Evolutionary conservation across 2,329 filamentous ascomycete genomes (phyloP).

Genomic region (Nakataea oryzae): DNA sequence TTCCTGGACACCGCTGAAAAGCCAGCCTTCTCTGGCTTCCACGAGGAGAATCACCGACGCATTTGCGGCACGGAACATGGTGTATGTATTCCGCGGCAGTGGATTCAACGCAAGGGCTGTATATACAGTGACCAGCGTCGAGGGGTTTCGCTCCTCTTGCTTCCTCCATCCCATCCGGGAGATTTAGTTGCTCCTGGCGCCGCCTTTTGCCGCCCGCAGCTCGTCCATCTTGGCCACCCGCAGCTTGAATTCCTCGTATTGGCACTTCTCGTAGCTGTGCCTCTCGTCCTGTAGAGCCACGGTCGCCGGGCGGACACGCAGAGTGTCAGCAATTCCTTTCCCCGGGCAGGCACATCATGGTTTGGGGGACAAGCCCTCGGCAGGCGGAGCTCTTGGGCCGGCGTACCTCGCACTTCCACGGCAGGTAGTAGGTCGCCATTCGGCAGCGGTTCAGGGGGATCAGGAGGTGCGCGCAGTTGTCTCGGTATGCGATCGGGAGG

Average conservation of each 20-base stretch:
- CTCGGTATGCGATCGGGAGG: constrained; percentile 82
- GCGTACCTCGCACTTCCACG: constrained; percentile 94
- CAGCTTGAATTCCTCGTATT: constrained; percentile 98
- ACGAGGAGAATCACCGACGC: background rate
- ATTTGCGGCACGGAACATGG: background rate
- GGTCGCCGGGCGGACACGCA: background rate
- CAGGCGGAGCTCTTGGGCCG: background rate
- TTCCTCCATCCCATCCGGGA: background rate
- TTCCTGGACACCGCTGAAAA: too few species aligned
- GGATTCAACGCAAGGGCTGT: background rate
- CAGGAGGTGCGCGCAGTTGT: constrained; percentile 88
- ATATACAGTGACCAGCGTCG: background rate
- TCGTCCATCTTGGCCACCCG: constrained; percentile 98
- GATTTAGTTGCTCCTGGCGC: constrained; percentile 73
- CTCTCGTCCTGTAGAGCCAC: constrained; percentile 80
- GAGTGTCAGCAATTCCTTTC: constrained; percentile 4
- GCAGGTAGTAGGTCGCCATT: constrained; percentile 81
- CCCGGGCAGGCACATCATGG: background rate
- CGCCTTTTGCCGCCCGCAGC: constrained; percentile 74
- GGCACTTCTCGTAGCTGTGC: constrained; percentile 98
- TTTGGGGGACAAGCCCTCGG: background rate
- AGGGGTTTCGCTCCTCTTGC: background rate
- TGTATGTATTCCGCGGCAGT: background rate
- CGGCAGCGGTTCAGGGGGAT: constrained; percentile 96
- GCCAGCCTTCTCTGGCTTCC: background rate